Evolutionary conservation across 495 filamentous ascomycete species (phyloP).

Genomic region (Penicillium turbatum): DNA sequence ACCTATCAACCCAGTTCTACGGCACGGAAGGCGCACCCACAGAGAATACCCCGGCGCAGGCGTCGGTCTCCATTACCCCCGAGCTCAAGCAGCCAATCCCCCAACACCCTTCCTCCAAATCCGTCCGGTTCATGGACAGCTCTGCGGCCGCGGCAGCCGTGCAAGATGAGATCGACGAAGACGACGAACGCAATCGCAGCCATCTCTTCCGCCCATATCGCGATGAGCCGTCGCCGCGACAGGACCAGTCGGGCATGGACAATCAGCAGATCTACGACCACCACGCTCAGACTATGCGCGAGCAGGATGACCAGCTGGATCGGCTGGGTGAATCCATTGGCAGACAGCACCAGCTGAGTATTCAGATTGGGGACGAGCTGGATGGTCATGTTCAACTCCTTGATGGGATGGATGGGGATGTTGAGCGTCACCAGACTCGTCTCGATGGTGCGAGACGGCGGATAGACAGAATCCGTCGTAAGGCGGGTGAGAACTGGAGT

Average conservation of each 20-base stretch:
- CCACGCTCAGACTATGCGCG: constrained; percentile 69
- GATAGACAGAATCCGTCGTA: constrained; percentile 63
- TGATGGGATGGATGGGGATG: constrained; percentile 78
- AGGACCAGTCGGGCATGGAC: constrained; percentile 62
- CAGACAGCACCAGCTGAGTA: constrained; percentile 88
- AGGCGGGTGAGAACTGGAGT: constrained; percentile 75
- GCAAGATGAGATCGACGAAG: constrained; percentile 34
- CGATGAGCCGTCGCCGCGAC: constrained; percentile 55
- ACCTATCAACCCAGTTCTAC: constrained; percentile 58
- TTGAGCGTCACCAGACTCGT: constrained; percentile 74
- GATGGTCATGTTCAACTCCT: constrained; percentile 84
- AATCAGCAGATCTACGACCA: constrained; percentile 88
- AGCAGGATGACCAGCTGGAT: constrained; percentile 94
- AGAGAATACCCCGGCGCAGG: constrained; percentile 61
- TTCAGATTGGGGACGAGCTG: constrained; percentile 94
- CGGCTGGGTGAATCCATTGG: constrained; percentile 76
- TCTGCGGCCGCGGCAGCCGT: constrained; percentile 45
- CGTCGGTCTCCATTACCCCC: constrained; percentile 54
- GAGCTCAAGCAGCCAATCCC: constrained; percentile 46
- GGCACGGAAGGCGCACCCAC: constrained; percentile 55
- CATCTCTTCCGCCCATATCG: constrained; percentile 63
- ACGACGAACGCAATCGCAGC: constrained; percentile 50
- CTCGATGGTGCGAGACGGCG: constrained; percentile 69
- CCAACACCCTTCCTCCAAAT: constrained; percentile 58
- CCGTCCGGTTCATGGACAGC: constrained; percentile 83